Base-by-base conservation (phyloP, 768 basidiomycete species). In the Lactarius evosmus region DNA sequence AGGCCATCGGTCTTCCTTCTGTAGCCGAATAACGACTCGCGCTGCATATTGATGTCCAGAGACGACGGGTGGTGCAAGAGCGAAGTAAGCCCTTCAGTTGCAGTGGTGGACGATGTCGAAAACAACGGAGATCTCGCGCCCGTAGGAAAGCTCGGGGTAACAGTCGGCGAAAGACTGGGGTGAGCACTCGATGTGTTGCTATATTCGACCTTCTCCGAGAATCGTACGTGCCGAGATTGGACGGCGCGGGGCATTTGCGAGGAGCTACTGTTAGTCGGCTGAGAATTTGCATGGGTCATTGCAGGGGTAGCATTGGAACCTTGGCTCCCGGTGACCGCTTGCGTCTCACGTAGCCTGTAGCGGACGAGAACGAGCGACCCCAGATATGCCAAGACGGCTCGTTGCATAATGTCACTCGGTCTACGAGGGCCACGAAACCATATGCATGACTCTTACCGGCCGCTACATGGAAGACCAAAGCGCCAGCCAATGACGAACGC, bases 401-500 rank as follows among this genome's bases (percentile, higher is more conserved):
- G 25, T 51, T 34, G 38, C 27, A 27, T 34, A 33, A 52, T 12
- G 33, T 59, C 54, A 55, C 30, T 29, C 3, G 9, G 27, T 60
- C 51, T 11, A 14, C 19, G 33, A n/a, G 25, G 12, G 16, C 14
- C 41, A 25, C 30, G 27, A 22, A 14, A 40, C 33, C 22, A 16
- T 53, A 12, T n/a, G 14, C 22, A 58, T 49, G 44, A n/a, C 33
- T 17, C 67, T 62, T 44, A 68, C 67, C 66, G 4, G 61, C 50
- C 7, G 66, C 66, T n/a, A n/a, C 56, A 55, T 69, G 67, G 49
- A 67, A 61, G 55, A 69, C 53, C 29, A 67, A 58, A 38, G 67
- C 62, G 49, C 67, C 67, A 9, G 62, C 22, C 38, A 69, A 46
- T 12, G 55, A 60, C 27, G 67, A 67, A 33, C 52, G 33, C 22